Percentiles rank a stretch among this genome's conserved stretches.
phyloP scores from a whole-genome alignment of 768 basidiomycete genomes.

The Auricularia auricula-judae region DNA sequence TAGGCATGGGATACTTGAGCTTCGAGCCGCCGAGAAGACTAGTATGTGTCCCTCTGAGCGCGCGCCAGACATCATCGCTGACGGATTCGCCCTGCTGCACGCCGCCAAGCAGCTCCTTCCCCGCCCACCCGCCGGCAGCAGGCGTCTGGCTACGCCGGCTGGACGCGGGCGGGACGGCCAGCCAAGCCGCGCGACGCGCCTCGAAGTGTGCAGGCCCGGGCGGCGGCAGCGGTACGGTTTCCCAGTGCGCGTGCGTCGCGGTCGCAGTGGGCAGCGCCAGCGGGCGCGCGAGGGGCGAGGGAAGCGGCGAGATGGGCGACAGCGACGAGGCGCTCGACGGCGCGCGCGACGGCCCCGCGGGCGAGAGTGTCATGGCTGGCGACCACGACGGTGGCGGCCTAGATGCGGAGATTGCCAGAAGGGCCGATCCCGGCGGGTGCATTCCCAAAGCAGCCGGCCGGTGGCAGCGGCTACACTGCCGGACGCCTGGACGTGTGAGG shows the following conservation, averaged over 20 bases:
- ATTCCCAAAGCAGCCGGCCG: no score
- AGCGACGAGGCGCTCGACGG: neutral
- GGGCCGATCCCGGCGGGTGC: no score
- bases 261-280: neutral
- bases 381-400: no score
- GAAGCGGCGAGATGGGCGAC: neutral
- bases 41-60: conserved; percentile 51
- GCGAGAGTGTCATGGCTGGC: no score
- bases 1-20: conserved; percentile 50
- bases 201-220: conserved; percentile 56
- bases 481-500: no score
- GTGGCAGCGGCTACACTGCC: no score
- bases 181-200: conserved; percentile 56
- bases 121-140: conserved; percentile 25
- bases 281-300: neutral
- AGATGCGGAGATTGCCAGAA: no score
- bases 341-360: neutral
- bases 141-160: conserved; percentile 19
- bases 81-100: conserved; percentile 34
- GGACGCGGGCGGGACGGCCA: conserved; percentile 21
- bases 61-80: conserved; percentile 43
- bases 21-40: conserved; percentile 46
- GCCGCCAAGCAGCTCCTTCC: conserved; percentile 29
- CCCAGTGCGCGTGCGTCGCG: neutral
- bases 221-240: conserved; percentile 29